A percentile compares a stretch with the other conserved stretches of the same genome.
Conservation (phyloP, 164 flowering plant genomes). For the Protea cynaroides region DNA sequence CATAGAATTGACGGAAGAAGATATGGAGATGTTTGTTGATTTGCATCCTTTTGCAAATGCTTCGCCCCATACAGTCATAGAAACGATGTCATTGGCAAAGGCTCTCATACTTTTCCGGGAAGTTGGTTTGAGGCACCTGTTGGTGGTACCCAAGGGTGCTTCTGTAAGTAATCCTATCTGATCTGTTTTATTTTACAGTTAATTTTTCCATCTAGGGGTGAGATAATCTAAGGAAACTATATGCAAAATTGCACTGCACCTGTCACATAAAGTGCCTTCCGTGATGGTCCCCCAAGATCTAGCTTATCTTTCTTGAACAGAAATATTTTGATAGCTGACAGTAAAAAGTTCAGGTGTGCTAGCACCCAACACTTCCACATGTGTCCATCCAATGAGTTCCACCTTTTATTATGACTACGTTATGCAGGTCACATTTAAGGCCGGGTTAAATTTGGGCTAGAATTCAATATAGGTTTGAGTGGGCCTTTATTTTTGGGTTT, state of each 20-base stretch:
- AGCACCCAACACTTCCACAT: too few relatives aligned
- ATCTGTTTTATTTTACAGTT: neutral
- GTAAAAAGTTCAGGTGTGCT: too few relatives aligned
- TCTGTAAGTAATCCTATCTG: constrained; percentile 41
- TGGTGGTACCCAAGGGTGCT: constrained; percentile 71
- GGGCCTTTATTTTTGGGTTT: too few relatives aligned
- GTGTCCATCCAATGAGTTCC: too few relatives aligned
- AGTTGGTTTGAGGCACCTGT: constrained; percentile 79
- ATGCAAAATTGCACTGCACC: neutral
- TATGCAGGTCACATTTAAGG: too few relatives aligned
- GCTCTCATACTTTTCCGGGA: constrained; percentile 76
- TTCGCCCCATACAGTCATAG: constrained; percentile 89
- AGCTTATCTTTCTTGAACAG: too few relatives aligned
- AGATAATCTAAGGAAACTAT: neutral
- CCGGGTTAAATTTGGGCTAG: too few relatives aligned
- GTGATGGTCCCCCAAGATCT: too few relatives aligned
- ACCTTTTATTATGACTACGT: too few relatives aligned
- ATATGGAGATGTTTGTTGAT: constrained; percentile 88
- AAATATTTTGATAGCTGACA: too few relatives aligned
- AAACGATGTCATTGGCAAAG: constrained; percentile 91
- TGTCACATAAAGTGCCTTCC: too few relatives aligned
- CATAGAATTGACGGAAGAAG: constrained; percentile 58
- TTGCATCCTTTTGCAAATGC: constrained; percentile 81
- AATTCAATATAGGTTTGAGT: too few relatives aligned
- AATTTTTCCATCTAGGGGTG: neutral